Percentiles rank a stretch among this genome's conserved stretches.
Evolutionary conservation across 192 early-diverging fungal species (phyloP).

Genomic region (Spizellomyces sp.): DNA sequence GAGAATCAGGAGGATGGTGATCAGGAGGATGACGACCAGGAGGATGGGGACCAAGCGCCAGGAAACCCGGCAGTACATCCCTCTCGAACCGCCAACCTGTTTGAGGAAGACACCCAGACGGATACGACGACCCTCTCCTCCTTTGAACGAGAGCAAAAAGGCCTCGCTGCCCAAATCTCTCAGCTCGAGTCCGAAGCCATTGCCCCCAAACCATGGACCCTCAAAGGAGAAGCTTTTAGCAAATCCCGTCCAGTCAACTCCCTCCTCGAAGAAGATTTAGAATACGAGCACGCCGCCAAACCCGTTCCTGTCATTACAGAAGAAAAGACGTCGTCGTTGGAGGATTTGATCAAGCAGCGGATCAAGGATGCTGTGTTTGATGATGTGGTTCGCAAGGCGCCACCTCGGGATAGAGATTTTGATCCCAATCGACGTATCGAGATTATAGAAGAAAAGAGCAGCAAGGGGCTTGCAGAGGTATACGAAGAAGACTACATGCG

Average conservation of each 20-base stretch:
- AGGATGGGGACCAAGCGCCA: slow-evolving; percentile 29
- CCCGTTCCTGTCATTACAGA: slow-evolving; percentile 94
- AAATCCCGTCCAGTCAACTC: slow-evolving; percentile 88
- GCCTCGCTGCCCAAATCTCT: slow-evolving; percentile 71
- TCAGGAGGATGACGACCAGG: slow-evolving; percentile 22
- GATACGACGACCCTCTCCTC: slow-evolving; percentile 53
- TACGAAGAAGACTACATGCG: slow-evolving; percentile 91
- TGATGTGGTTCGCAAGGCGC: slow-evolving; percentile 86
- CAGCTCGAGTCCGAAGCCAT: slow-evolving; percentile 87
- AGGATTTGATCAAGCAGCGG: slow-evolving; percentile 91
- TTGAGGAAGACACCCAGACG: slow-evolving; percentile 45
- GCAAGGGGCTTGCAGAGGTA: slow-evolving; percentile 86
- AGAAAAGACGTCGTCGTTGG: slow-evolving; percentile 82
- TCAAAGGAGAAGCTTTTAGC: slow-evolving; percentile 82
- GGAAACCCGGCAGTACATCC: slow-evolving; percentile 18
- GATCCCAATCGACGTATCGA: slow-evolving; percentile 72
- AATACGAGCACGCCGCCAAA: slow-evolving; percentile 88
- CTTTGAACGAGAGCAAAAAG: slow-evolving; percentile 79
- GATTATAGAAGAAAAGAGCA: slow-evolving; percentile 81
- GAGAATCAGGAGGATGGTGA: background rate
- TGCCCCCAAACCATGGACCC: slow-evolving; percentile 83
- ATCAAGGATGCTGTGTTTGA: slow-evolving; percentile 89
- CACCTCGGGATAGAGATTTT: slow-evolving; percentile 63
- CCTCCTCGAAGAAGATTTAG: slow-evolving; percentile 90
- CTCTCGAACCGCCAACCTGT: slow-evolving; percentile 53